Percentiles rank a stretch among this genome's conserved stretches.
These are phyloP conservation scores for Sclerotinia minor DNA, from an alignment of 2,329 filamentous ascomycete species.

Conservation along the genomic window DNA sequence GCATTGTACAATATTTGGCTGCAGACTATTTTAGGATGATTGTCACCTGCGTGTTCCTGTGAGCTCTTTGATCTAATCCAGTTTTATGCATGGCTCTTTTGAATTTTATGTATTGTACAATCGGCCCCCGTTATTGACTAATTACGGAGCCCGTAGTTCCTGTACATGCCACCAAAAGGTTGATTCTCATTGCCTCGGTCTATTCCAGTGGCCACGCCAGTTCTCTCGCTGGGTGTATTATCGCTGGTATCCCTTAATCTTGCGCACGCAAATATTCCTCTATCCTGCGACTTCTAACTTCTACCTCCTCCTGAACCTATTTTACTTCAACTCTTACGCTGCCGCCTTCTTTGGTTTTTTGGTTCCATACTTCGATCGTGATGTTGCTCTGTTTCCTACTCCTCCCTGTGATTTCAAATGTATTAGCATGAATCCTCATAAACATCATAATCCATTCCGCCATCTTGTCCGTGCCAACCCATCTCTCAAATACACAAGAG, in stretches of 20 bases:
- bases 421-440: conserved; percentile 35
- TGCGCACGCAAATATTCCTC: neutral
- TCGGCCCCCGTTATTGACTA: neutral
- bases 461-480: neutral
- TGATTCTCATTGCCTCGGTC: neutral
- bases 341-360: conserved; percentile 91
- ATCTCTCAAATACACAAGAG: neutral
- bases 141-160: neutral
- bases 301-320: conserved; percentile 16
- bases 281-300: neutral
- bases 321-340: conserved; percentile 16
- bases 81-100: conserved; percentile 6
- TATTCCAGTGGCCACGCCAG: neutral
- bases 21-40: neutral
- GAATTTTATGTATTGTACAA: conserved; percentile 19
- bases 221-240: neutral
- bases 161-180: neutral
- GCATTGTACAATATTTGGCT: neutral
- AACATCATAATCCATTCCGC: neutral
- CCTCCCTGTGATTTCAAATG: conserved; percentile 64
- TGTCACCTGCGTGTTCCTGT: neutral
- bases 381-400: conserved; percentile 79
- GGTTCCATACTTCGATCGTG: conserved; percentile 94
- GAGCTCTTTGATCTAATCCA: conserved; percentile 10
- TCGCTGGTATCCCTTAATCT: neutral